phyloP scores from a whole-genome alignment of 768 basidiomycete genomes.

The Auriscalpium microsporum region DNA sequence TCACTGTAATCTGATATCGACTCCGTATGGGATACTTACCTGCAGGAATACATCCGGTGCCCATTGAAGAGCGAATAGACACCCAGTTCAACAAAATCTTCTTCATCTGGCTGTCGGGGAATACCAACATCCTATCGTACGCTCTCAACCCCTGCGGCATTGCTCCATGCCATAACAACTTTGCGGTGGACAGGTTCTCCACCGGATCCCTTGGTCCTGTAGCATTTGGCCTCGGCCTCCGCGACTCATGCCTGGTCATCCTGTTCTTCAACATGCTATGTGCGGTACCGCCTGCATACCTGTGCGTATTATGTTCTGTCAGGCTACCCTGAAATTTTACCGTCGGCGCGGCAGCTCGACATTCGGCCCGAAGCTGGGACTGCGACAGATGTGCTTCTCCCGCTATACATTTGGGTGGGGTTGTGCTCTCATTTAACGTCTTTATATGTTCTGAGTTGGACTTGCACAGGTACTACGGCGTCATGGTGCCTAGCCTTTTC shows the following conservation, averaged over 20 bases:
- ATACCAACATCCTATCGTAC: conserved; percentile 34
- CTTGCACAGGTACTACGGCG: conserved; percentile 45
- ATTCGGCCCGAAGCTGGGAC: conserved; percentile 73
- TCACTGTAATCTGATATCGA: not conserved
- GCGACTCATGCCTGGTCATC: conserved; percentile 38
- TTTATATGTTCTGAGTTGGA: no score
- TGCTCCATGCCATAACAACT: not conserved
- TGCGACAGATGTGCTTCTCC: conserved; percentile 75
- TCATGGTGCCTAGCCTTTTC: conserved; percentile 36
- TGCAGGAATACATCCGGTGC: conserved; percentile 29
- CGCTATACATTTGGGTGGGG: conserved; percentile 48
- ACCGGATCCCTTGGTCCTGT: conserved; percentile 39
- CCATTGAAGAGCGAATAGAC: conserved; percentile 26
- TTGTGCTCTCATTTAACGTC: conserved; percentile 8
- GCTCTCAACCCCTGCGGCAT: not conserved
- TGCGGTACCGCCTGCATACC: conserved; percentile 33
- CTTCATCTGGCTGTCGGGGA: conserved; percentile 33
- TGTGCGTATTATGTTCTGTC: conserved; percentile 22
- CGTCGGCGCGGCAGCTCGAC: conserved; percentile 32
- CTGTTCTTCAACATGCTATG: conserved; percentile 40
- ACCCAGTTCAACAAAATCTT: conserved; percentile 33
- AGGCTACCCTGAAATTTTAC: not conserved
- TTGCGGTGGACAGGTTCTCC: conserved; percentile 28
- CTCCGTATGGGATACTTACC: not conserved
- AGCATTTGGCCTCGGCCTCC: conserved; percentile 33